Percentiles rank a stretch among this genome's conserved stretches.
Evolutionary conservation across 2,329 filamentous ascomycete genomes (phyloP).

Genomic region (Claviceps sp.): DNA sequence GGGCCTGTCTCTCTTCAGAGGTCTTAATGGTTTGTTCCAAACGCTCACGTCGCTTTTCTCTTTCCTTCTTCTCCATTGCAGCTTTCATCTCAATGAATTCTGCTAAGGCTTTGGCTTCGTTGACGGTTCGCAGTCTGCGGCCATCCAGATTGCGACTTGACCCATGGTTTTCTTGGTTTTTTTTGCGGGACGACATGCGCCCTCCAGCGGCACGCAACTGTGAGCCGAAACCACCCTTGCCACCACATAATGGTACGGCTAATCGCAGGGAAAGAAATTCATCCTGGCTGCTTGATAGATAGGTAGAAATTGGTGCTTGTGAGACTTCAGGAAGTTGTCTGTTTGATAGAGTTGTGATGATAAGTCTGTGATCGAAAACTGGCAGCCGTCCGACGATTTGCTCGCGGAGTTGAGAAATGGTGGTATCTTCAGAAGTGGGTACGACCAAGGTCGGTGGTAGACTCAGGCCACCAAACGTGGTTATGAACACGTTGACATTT

Average conservation of each 20-base stretch:
- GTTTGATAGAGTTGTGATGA: constrained; percentile 73
- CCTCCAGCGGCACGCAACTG: constrained; percentile 93
- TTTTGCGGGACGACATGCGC: constrained; percentile 93
- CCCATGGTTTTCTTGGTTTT: constrained; percentile 70
- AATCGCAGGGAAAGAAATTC: constrained; percentile 74
- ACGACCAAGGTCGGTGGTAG: constrained; percentile 73
- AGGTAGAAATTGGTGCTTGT: constrained; percentile 40
- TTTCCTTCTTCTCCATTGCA: constrained; percentile 91
- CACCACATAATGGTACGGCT: constrained; percentile 67
- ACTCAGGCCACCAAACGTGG: constrained; percentile 70
- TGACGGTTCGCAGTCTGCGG: constrained; percentile 76
- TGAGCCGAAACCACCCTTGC: constrained; percentile 95
- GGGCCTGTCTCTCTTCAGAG: constrained; percentile 70
- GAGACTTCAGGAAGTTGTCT: constrained; percentile 49
- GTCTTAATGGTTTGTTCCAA: constrained; percentile 84
- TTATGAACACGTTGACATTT: constrained; percentile 69
- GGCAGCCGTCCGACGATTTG: constrained; percentile 50
- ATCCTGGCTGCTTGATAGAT: constrained; percentile 44
- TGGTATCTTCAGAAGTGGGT: constrained; percentile 52
- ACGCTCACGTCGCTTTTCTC: constrained; percentile 67
- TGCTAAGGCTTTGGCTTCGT: constrained; percentile 86
- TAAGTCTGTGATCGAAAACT: constrained; percentile 43
- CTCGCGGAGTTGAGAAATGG: constrained; percentile 53
- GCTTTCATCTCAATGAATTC: constrained; percentile 94
- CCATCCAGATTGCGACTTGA: constrained; percentile 92